phyloP scores from a whole-genome alignment of 192 early-diverging fungal genomes.

The Coemansia pectinata region DNA sequence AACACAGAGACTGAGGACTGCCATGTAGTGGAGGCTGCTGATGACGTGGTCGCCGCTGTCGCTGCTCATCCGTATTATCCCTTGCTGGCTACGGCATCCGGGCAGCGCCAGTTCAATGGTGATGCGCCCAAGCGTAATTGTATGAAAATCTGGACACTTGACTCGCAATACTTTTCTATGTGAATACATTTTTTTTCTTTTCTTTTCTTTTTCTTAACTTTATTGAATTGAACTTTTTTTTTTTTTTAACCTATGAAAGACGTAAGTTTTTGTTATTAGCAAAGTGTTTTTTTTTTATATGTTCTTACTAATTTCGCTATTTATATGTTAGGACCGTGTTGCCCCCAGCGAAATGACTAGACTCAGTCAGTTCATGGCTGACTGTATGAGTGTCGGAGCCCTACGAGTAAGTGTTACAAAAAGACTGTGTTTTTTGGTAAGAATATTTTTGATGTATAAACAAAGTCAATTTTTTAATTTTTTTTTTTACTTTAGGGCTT shows the following conservation, averaged over 20 bases:
- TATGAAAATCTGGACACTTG: conserved; percentile 31
- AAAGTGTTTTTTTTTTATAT: background rate
- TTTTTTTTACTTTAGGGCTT: conserved; percentile 56
- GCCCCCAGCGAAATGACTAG: conserved; percentile 54
- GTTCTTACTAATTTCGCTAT: too few species aligned
- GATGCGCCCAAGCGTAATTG: conserved; percentile 3
- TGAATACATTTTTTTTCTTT: background rate
- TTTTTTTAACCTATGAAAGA: background rate
- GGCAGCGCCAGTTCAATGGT: conserved; percentile 58
- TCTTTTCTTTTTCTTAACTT: background rate
- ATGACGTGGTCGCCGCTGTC: conserved; percentile 62
- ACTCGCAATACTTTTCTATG: conserved; percentile 12
- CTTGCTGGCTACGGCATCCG: conserved; percentile 69
- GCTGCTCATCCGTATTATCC: conserved; percentile 67
- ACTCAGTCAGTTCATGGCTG: conserved; percentile 63
- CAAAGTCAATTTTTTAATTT: too few species aligned
- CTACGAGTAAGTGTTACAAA: conserved; percentile 54
- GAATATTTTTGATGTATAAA: background rate
- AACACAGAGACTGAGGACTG: background rate
- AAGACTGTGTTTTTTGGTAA: background rate
- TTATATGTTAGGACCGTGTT: conserved; percentile 31
- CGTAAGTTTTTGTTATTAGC: background rate
- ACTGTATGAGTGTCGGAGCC: conserved; percentile 67
- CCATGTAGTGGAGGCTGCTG: background rate
- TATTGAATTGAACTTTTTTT: background rate